phyloP scores from a whole-genome alignment of 768 basidiomycete genomes.

The Rhodocollybia butyracea region DNA sequence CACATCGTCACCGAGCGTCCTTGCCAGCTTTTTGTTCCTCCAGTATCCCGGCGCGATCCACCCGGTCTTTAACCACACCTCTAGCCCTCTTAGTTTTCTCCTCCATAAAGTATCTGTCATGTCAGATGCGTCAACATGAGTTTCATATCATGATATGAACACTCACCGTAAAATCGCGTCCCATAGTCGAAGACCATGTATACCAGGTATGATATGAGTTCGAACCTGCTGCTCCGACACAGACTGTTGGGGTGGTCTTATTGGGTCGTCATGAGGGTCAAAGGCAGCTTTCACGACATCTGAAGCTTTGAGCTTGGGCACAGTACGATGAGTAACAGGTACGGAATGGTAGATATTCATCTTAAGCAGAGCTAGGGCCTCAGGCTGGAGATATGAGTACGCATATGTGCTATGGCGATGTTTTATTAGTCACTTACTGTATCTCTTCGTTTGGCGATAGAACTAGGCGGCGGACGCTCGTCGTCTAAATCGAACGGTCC shows the following conservation, averaged over 20 bases:
- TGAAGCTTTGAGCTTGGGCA: slow-evolving; percentile 42
- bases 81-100: slow-evolving; percentile 9
- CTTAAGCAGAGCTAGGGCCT: slow-evolving; percentile 52
- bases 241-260: slow-evolving; percentile 46
- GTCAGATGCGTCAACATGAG: not conserved
- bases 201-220: slow-evolving; percentile 31
- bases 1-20: not conserved
- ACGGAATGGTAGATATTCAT: slow-evolving; percentile 55
- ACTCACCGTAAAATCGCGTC: slow-evolving; percentile 46
- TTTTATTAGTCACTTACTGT: slow-evolving; percentile 38
- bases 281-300: slow-evolving; percentile 48
- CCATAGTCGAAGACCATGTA: slow-evolving; percentile 59
- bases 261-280: slow-evolving; percentile 45
- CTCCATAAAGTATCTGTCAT: slow-evolving; percentile 9
- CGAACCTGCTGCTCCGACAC: slow-evolving; percentile 53
- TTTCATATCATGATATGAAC: not conserved
- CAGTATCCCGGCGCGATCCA: not conserved
- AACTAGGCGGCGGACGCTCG: slow-evolving; percentile 68
- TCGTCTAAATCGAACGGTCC: slow-evolving; percentile 59
- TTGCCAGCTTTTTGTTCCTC: slow-evolving; percentile 1
- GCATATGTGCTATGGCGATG: not conserved
- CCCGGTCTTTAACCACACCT: not conserved
- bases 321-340: slow-evolving; percentile 47
- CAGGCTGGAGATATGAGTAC: slow-evolving; percentile 32
- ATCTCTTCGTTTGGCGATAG: slow-evolving; percentile 68